Conservation (phyloP, 83 land plant genomes). For the Picea abies region DNA sequence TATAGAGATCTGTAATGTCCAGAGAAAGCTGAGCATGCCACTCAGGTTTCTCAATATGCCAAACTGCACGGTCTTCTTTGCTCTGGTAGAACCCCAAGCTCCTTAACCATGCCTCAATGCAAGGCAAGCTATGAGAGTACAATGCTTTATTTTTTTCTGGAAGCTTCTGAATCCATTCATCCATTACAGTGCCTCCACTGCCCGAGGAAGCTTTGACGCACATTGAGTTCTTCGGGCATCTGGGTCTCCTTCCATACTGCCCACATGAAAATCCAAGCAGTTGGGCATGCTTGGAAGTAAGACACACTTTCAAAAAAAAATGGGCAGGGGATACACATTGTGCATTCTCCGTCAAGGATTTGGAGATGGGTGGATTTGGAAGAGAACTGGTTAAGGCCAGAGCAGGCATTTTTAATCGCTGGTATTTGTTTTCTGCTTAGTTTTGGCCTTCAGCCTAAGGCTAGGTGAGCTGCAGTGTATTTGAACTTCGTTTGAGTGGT, state of each 20-base stretch:
- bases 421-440: too few species aligned
- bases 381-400: background rate
- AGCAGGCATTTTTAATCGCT: background rate
- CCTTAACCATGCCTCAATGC: constrained; percentile 93
- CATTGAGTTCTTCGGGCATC: background rate
- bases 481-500: too few species aligned
- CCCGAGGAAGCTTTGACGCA: background rate
- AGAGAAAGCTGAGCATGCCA: constrained; percentile 98
- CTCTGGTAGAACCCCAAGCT: constrained; percentile 74
- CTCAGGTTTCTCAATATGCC: constrained; percentile 71
- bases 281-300: background rate
- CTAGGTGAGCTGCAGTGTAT: too few species aligned
- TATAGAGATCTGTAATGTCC: constrained; percentile 81
- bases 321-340: background rate
- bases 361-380: background rate
- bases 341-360: background rate
- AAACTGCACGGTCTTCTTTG: constrained; percentile 79
- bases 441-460: too few species aligned
- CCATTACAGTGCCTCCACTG: constrained; percentile 27
- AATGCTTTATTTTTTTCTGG: constrained; percentile 92
- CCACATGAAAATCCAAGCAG: background rate
- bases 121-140: constrained; percentile 94
- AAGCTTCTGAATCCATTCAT: constrained; percentile 70
- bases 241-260: background rate
- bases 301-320: background rate